Percentiles rank a stretch among this genome's conserved stretches.
Conservation (phyloP, 331 rosid species). For the Erythrophleum ivorense region DNA sequence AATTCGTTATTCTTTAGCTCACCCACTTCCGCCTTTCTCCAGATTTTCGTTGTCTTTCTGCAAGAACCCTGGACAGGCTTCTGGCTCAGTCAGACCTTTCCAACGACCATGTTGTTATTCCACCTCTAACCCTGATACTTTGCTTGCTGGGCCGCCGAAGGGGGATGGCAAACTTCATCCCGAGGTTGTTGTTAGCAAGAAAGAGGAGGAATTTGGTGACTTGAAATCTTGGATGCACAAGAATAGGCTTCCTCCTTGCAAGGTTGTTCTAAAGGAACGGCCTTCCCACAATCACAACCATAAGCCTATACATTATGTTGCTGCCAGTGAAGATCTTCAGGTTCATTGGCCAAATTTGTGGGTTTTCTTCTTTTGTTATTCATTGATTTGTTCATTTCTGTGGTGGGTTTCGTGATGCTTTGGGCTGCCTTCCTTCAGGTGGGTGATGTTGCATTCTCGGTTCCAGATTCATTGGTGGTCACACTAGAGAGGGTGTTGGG, state of each 20-base stretch:
- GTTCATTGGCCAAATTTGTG: slow-evolving; percentile 42
- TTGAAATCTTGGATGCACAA: slow-evolving; percentile 92
- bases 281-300: slow-evolving; percentile 62
- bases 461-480: slow-evolving; percentile 87
- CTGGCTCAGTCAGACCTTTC: slow-evolving; percentile 26
- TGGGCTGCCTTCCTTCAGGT: slow-evolving; percentile 48
- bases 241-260: slow-evolving; percentile 88
- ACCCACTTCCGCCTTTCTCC: slow-evolving; percentile 45
- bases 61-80: slow-evolving; percentile 13
- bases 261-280: slow-evolving; percentile 76
- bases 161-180: slow-evolving; percentile 47
- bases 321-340: slow-evolving; percentile 93
- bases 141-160: slow-evolving; percentile 60
- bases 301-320: slow-evolving; percentile 85
- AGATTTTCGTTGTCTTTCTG: slow-evolving; percentile 46
- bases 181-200: slow-evolving; percentile 48
- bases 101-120: slow-evolving; percentile 51
- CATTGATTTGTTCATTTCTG: background rate
- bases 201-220: slow-evolving; percentile 56
- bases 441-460: slow-evolving; percentile 91
- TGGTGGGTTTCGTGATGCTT: slow-evolving; percentile 13
- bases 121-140: slow-evolving; percentile 72
- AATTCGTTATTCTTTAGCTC: slow-evolving; percentile 45
- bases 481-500: slow-evolving; percentile 95
- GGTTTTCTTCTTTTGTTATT: background rate